phyloP scores from a whole-genome alignment of 305 asterid species.

The Lippia alba region DNA sequence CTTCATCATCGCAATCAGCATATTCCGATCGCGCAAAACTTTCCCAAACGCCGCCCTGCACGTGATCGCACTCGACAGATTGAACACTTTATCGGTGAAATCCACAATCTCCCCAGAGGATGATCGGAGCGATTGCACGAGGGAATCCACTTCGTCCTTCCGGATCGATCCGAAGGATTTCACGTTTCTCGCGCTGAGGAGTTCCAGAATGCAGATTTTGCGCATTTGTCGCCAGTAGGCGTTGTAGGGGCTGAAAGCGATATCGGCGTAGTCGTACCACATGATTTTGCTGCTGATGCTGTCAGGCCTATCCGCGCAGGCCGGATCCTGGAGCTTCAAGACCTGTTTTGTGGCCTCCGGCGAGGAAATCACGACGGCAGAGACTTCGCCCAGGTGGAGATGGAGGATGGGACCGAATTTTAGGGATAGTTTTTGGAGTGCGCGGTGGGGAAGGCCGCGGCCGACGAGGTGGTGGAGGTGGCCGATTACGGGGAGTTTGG shows the following conservation, averaged over 20 bases:
- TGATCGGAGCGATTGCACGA: constrained; percentile 1
- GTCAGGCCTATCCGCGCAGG: constrained; percentile 32
- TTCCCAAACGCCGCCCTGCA: constrained; percentile 33
- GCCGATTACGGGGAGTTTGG: constrained; percentile 44
- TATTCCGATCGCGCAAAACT: not conserved
- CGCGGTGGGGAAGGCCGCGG: constrained; percentile 33
- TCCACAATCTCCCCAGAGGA: constrained; percentile 15
- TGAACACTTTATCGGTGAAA: constrained; percentile 7
- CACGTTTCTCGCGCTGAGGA: constrained; percentile 29
- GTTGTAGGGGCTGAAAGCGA: constrained; percentile 28
- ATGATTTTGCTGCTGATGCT: constrained; percentile 30
- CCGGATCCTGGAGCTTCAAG: constrained; percentile 34
- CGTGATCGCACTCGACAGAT: not conserved
- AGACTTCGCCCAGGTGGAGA: constrained; percentile 35
- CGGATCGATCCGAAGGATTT: constrained; percentile 29
- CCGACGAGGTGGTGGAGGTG: constrained; percentile 48
- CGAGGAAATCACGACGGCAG: constrained; percentile 37
- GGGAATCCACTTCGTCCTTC: constrained; percentile 21
- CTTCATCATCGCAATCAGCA: constrained; percentile 23
- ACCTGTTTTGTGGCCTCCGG: constrained; percentile 27
- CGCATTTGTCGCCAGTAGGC: constrained; percentile 38
- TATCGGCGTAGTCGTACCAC: constrained; percentile 20
- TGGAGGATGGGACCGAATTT: constrained; percentile 32
- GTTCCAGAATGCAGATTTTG: constrained; percentile 23
- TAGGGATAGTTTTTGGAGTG: not conserved